Evolutionary conservation across 2,329 filamentous ascomycete genomes (phyloP).

Genomic region (Didymella pinodella): DNA sequence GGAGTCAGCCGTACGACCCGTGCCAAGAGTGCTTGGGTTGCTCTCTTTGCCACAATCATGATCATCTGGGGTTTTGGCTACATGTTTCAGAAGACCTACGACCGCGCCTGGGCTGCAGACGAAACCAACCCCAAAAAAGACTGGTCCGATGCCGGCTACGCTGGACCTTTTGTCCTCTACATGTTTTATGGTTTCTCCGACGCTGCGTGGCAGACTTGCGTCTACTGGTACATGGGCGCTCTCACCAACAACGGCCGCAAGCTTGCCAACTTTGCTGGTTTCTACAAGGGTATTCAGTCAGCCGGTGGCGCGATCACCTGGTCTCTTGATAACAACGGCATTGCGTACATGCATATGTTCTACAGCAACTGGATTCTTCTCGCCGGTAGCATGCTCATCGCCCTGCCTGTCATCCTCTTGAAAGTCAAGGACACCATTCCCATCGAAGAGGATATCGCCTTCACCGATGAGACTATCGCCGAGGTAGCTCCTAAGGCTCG

Average conservation of each 20-base stretch:
- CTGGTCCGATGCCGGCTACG: conserved; percentile 72
- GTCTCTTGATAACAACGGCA: conserved; percentile 68
- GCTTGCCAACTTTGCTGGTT: conserved; percentile 88
- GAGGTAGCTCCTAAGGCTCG: conserved; percentile 64
- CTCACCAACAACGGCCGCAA: conserved; percentile 92
- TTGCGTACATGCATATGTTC: conserved; percentile 76
- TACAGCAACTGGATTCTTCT: conserved; percentile 79
- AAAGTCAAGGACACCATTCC: conserved; percentile 84
- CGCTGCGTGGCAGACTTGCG: conserved; percentile 85
- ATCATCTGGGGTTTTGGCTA: conserved; percentile 84
- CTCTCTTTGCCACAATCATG: conserved; percentile 75
- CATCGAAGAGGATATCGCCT: conserved; percentile 82
- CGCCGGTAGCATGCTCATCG: conserved; percentile 75
- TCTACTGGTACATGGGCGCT: conserved; percentile 97
- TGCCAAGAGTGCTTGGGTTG: conserved; percentile 69
- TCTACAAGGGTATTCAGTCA: conserved; percentile 92
- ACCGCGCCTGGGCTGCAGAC: conserved; percentile 47
- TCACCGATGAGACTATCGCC: conserved; percentile 80
- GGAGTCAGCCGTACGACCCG: conserved; percentile 68
- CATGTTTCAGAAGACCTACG: conserved; percentile 73
- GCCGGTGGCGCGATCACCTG: conserved; percentile 80
- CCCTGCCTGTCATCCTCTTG: conserved; percentile 78
- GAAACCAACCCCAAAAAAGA: conserved; percentile 59
- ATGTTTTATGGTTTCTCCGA: conserved; percentile 92
- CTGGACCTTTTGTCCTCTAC: conserved; percentile 85